These are phyloP conservation scores for Selaginella tamariscina DNA, from an alignment of 75 land plant species.

Conservation along the genomic window DNA sequence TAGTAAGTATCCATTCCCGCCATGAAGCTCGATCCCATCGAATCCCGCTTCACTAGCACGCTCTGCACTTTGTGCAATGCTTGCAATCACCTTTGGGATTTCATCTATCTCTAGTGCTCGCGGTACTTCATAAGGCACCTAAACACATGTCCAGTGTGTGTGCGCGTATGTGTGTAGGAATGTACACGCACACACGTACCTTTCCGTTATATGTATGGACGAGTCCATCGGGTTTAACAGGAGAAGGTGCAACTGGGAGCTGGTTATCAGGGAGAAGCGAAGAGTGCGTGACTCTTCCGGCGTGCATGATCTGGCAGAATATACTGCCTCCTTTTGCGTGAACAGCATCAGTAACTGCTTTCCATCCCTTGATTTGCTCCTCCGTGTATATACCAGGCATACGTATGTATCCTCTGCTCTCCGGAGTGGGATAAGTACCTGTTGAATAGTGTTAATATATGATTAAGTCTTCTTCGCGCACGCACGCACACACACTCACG, in stretches of 20 bases:
- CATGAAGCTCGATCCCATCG: slow-evolving; percentile 7
- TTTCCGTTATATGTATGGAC: neutral
- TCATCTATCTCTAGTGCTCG: neutral
- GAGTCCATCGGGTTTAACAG: neutral
- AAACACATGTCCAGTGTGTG: neutral
- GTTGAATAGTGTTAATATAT: no score
- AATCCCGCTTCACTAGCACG: slow-evolving; percentile 2
- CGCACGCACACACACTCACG: no score
- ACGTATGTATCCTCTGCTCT: slow-evolving; percentile 30
- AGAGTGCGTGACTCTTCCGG: slow-evolving; percentile 28
- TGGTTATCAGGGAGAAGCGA: slow-evolving; percentile 20
- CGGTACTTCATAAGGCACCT: slow-evolving; percentile 4
- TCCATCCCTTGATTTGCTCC: slow-evolving; percentile 29
- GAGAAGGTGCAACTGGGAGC: slow-evolving; percentile 15
- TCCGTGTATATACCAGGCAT: slow-evolving; percentile 26
- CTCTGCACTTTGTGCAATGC: neutral
- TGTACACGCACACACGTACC: neutral
- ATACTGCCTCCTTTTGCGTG: slow-evolving; percentile 29
- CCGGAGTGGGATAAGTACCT: neutral
- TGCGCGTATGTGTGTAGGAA: neutral
- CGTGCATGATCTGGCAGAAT: slow-evolving; percentile 32
- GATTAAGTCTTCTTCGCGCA: no score
- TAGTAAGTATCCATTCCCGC: slow-evolving; percentile 28
- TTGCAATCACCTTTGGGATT: neutral
- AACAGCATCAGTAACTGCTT: slow-evolving; percentile 19